Base-by-base conservation (phyloP, 1,284 basidiomycete genomes). In the Clitocybe nebularis region DNA sequence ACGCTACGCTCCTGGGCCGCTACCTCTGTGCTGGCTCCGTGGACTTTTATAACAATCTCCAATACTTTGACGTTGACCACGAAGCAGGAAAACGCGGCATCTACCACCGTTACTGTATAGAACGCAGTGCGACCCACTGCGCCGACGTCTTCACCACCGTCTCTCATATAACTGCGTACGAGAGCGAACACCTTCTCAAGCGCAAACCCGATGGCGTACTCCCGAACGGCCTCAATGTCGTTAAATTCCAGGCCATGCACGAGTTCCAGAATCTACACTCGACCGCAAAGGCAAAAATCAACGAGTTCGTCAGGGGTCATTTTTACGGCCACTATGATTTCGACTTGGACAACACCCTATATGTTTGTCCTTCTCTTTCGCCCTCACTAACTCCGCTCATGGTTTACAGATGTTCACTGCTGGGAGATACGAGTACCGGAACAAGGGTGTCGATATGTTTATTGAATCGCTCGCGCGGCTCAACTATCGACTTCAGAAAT, bases 391-490 rank as follows among this genome's bases (percentile, higher is more conserved):
- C 58, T 39, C 3, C 30, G 5, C 28, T 32, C 6, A 6, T 3
- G 14, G 13, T 22, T 28, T 20, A 14, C 48, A 70, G 84, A 84
- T 97, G 78, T 99, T 99, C 72, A 98, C 93, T 10, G 95, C 95
- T n/a, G 95, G 95, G 36, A 82, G 95, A 37, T 99, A 99, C 67
- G 95, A 99, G 67, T 98, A 96, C 67, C 80, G 95, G 35, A 99
- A 99, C 75, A 99, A 99, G 74, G 95, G 95, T 54, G 93, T 97
- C 32, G 95, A 99, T 65, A 96, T 99, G 93, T 99, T 97, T 64
- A 94, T 99, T 58, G 95, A 99, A 69, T 81, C 89, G 20, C 80
- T 99, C 44, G 94, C 95, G 21, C 88, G 93, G 38, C 76, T 97
- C 41, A 98, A 98, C 66, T 83, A 87, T 63, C 84, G 82, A 21